Percentiles rank a stretch among this genome's conserved stretches.
phyloP scores from a whole-genome alignment of 2,329 filamentous ascomycete genomes.

The Microcyclosporella mali region DNA sequence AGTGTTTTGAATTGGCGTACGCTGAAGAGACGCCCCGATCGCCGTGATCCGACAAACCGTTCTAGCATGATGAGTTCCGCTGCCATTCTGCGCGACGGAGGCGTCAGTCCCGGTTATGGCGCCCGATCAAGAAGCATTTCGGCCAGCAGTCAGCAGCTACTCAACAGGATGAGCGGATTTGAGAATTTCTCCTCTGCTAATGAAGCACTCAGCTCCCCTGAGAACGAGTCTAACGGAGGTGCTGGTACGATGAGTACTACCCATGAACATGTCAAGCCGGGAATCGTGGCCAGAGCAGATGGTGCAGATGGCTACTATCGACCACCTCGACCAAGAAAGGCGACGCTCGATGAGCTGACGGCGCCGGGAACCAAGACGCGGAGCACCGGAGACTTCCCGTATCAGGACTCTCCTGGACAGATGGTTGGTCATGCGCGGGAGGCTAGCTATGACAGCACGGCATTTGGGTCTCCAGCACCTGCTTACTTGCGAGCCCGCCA shows the following conservation, averaged over 20 bases:
- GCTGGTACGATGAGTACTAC: constrained; percentile 3
- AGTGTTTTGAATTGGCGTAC: constrained; percentile 66
- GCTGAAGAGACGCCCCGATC: constrained; percentile 28
- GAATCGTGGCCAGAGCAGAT: constrained; percentile 14
- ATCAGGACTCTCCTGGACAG: constrained; percentile 38
- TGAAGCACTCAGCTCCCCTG: constrained; percentile 49
- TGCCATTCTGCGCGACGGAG: constrained; percentile 57
- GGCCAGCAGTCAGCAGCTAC: constrained; percentile 55
- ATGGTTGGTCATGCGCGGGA: constrained; percentile 22
- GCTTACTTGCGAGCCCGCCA: constrained; percentile 49
- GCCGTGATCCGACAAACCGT: constrained; percentile 52
- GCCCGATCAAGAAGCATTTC: constrained; percentile 54
- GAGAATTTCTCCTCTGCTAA: constrained; percentile 51
- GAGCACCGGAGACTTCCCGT: constrained; percentile 32
- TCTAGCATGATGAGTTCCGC: constrained; percentile 77
- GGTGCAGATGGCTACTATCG: constrained; percentile 76
- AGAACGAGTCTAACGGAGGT: constrained; percentile 9
- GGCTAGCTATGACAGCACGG: constrained; percentile 31
- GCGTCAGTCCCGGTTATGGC: constrained; percentile 26
- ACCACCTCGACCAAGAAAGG: constrained; percentile 66
- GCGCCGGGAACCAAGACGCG: constrained; percentile 40
- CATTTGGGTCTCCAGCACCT: constrained; percentile 45
- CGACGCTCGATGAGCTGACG: constrained; percentile 53
- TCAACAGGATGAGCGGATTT: constrained; percentile 49
- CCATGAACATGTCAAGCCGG: constrained; percentile 7